Base-by-base conservation (phyloP, 441 rosid genomes). In the Raphanus hybrid region DNA sequence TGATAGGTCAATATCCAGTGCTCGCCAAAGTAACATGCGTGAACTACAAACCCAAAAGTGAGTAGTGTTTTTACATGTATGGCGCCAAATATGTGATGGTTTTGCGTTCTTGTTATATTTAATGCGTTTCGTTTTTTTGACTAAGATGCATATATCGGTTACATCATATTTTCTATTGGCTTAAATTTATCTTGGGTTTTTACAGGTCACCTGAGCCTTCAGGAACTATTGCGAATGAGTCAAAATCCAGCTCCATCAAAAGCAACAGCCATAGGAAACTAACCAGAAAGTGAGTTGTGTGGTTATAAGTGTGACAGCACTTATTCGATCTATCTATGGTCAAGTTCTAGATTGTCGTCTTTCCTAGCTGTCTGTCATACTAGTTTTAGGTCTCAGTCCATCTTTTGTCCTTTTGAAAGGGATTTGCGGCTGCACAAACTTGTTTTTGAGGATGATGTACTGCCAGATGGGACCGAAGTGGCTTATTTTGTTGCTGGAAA, bases 381-480 rank as follows among this genome's bases (percentile, higher is more conserved):
- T 32, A 74, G 8, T 48, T 45, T 75, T 80, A 67, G 55, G 66
- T 70, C 73, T 59, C 66, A 76, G 41, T 63, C 43, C 67, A 27
- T 66, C 14, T 71, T 32, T 37, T 64, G 26, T 45, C 37, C n/a
- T 76, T 75, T 71, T 75, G 35, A 69, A 66, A 95, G 98, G 91
- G 99, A 95, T 80, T 68, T 89, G 82, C 84, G 96, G 77, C 81
- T 90, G 87, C 99, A 95, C 77, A 95, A 87, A 79, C 80, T 90
- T 80, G 98, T 91, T 41, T 95, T 95, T 77, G 98, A 92, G 84
- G 96, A 89, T 78, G 89, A 91, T 79, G 71, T 87, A 52, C 84
- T 95, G 83, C 92, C 91, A 32, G 96, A 95, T 82, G 99, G 99
- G 83, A 84, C 98, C 34, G 97, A 95, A 86, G 89, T 95, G 59